phyloP scores from a whole-genome alignment of 495 filamentous ascomycete genomes.

The Hamigera avellanea region DNA sequence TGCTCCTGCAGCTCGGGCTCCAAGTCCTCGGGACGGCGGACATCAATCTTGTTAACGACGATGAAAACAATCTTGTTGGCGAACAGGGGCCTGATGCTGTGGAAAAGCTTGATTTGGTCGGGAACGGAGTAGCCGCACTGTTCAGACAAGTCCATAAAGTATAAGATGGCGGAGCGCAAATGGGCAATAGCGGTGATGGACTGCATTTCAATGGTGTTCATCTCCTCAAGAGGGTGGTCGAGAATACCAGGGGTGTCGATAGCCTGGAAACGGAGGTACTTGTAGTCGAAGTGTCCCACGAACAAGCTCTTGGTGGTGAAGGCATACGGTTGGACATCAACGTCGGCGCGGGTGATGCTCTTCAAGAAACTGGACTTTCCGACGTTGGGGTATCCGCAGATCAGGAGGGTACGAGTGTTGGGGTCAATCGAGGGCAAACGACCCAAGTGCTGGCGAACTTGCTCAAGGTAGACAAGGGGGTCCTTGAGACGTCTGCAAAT shows the following conservation, averaged over 20 bases:
- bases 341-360: constrained; percentile 87
- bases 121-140: constrained; percentile 92
- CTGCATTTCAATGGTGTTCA: constrained; percentile 99
- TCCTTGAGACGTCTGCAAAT: constrained; percentile 90
- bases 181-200: constrained; percentile 96
- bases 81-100: constrained; percentile 91
- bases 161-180: constrained; percentile 83
- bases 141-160: constrained; percentile 97
- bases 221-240: constrained; percentile 96
- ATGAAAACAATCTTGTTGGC: constrained; percentile 95
- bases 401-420: constrained; percentile 86
- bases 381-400: constrained; percentile 96
- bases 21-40: constrained; percentile 76
- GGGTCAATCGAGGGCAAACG: constrained; percentile 97
- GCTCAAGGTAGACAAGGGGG: constrained; percentile 88
- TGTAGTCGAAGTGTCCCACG: constrained; percentile 98
- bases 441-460: constrained; percentile 94
- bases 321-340: constrained; percentile 95
- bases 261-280: constrained; percentile 86
- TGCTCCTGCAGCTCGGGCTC: constrained; percentile 68
- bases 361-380: constrained; percentile 93
- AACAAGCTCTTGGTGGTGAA: constrained; percentile 98
- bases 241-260: constrained; percentile 90
- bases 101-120: constrained; percentile 86
- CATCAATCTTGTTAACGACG: constrained; percentile 96